These are phyloP conservation scores for Aspergillus flavus DNA, from an alignment of 2,329 filamentous ascomycete species.

Conservation along the genomic window DNA sequence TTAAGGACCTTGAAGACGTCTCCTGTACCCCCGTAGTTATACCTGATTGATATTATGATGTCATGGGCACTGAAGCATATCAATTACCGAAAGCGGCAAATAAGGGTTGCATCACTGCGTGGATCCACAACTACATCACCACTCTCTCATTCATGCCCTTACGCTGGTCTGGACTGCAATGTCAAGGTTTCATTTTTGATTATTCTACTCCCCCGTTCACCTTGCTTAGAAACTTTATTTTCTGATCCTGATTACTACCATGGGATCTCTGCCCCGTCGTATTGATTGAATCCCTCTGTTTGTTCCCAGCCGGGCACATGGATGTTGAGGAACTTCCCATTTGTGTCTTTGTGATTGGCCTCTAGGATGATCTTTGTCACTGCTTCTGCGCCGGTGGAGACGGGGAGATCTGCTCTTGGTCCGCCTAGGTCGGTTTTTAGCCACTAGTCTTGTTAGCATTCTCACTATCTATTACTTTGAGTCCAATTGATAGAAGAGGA, in stretches of 20 bases:
- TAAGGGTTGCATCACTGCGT: neutral
- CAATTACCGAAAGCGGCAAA: no score
- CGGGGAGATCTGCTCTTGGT: slow-evolving; percentile 44
- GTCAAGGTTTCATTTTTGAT: neutral
- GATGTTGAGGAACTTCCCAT: slow-evolving; percentile 54
- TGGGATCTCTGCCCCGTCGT: slow-evolving; percentile 38
- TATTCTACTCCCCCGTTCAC: neutral
- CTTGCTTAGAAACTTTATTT: neutral
- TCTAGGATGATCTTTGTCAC: slow-evolving; percentile 50
- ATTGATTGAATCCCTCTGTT: slow-evolving; percentile 37
- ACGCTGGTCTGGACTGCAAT: neutral
- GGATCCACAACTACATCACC: slow-evolving; percentile 1
- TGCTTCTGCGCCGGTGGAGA: slow-evolving; percentile 42
- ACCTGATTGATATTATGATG: neutral
- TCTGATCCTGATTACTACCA: slow-evolving; percentile 30
- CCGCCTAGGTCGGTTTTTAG: slow-evolving; percentile 49
- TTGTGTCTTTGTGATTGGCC: slow-evolving; percentile 39
- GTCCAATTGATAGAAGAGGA: no score
- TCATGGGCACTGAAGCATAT: neutral
- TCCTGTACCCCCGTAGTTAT: neutral
- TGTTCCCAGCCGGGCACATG: slow-evolving; percentile 42
- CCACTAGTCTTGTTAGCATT: slow-evolving; percentile 38
- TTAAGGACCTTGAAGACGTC: neutral
- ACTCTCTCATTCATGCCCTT: neutral
- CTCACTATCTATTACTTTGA: no score